These are phyloP conservation scores for Mycena metata DNA, from an alignment of 768 basidiomycete species.

Conservation along the genomic window DNA sequence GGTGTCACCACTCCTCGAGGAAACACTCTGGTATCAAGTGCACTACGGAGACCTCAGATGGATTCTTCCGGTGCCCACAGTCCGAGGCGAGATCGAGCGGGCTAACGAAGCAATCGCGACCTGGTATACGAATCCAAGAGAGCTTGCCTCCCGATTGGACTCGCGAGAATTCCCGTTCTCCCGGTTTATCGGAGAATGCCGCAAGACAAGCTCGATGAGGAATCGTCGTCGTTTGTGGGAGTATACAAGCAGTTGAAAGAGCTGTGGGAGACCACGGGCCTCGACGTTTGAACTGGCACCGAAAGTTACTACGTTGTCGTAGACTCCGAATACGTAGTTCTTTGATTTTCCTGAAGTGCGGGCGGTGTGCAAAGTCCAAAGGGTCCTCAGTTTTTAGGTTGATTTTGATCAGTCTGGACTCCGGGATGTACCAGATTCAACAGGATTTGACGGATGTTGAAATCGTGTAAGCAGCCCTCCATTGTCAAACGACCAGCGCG, in stretches of 20 bases:
- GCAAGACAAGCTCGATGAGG: conserved; percentile 6
- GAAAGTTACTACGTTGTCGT: too few species aligned
- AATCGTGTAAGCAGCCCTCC: too few species aligned
- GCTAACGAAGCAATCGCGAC: not conserved
- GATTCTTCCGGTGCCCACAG: conserved; percentile 1
- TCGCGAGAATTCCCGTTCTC: conserved; percentile 13
- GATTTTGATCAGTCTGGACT: too few species aligned
- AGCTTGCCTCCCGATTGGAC: conserved; percentile 1
- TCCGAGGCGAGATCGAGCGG: conserved; percentile 9
- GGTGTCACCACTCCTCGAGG: not conserved
- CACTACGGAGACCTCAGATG: conserved; percentile 19
- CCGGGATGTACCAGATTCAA: too few species aligned
- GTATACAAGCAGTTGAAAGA: conserved; percentile 14
- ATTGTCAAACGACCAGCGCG: too few species aligned
- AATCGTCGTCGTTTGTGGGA: conserved; percentile 13
- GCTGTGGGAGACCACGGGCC: too few species aligned
- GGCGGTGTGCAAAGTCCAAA: too few species aligned
- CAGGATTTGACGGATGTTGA: too few species aligned
- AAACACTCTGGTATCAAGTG: not conserved
- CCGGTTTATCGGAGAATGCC: conserved; percentile 7
- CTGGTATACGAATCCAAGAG: conserved; percentile 1
- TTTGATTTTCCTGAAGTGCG: too few species aligned
- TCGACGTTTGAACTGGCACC: too few species aligned
- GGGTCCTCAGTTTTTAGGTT: too few species aligned
- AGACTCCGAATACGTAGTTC: too few species aligned